Evolutionary conservation across 225 moss, liverwort and hornwort genomes (phyloP), one percentile per base, ranked within the genome.

Genomic region (Takakia lepidozioides): DNA sequence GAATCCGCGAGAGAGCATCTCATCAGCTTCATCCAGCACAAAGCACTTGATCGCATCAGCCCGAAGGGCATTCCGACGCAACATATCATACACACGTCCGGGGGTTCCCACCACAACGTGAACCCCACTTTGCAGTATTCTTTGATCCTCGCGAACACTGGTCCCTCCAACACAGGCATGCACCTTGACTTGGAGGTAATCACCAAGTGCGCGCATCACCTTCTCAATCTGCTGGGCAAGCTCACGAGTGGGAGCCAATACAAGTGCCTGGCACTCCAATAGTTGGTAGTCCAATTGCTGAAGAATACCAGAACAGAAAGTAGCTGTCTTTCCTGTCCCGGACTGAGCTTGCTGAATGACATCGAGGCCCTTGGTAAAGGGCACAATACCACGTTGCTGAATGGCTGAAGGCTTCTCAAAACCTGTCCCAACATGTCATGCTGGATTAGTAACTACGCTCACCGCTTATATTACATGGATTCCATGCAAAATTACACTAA

Each of bases 341-440:
- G 76, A 80, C 56, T 79, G 76, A 1, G 72, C 78, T 60, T 76
- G 84, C 42, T 79, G 79, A 24, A 79, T 80, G 2, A 80, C 84
- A 38, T 80, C 80, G 2, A 73, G 66, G 3, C 76, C 73, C 45
- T 80, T 76, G 1, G 75, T 75, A 55, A 85, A 80, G 13, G 73
- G 73, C 8, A 85, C 80, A 17, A 85, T 80, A 20, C 76, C 84
- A 16, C 84, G 72, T 58, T 85, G 80, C 32, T 85, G 80, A 18
- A 85, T 80, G 3, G 80, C 61, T 5, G 84, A 85, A 3, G 80
- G 73, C 50, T 85, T 85, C 73, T 85, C 84, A 39, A 85, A 85
- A 67, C 82, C 78, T 83, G 64, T 15, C n/a, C 17, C 6, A 55
- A 17, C n/a, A n/a, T n/a, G n/a, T n/a, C n/a, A n/a, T n/a, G n/a